These are phyloP conservation scores for Paulownia fortunei DNA, from an alignment of 257 asterid species.

Conservation along the genomic window DNA sequence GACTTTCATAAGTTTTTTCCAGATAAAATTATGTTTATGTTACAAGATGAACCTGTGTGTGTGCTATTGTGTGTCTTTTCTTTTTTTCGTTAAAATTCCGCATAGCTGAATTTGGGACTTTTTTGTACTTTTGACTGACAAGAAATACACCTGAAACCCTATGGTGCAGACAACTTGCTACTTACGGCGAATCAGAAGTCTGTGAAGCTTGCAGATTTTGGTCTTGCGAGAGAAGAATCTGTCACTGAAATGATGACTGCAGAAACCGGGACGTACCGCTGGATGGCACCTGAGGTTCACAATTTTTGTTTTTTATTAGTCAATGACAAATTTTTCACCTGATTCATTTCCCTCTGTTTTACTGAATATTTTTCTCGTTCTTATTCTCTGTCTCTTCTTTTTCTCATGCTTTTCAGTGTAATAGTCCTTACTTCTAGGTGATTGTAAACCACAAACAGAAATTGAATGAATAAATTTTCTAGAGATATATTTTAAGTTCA, in stretches of 20 bases:
- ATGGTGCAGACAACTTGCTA: conserved; percentile 89
- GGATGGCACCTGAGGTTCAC: conserved; percentile 99
- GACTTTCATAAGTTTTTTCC: too few species aligned
- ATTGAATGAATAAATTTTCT: too few species aligned
- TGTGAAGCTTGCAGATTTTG: conserved; percentile 98
- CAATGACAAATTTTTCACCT: background rate
- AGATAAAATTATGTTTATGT: background rate
- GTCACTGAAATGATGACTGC: conserved; percentile 99
- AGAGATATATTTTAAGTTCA: too few species aligned
- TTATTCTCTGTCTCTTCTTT: background rate
- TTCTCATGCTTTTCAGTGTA: background rate
- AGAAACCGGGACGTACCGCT: conserved; percentile 96
- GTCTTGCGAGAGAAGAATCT: conserved; percentile 98
- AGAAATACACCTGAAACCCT: conserved; percentile 35
- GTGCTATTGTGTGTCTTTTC: too few species aligned
- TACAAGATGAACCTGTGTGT: background rate
- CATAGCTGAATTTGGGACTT: background rate
- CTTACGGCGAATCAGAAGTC: conserved; percentile 89
- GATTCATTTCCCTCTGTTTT: conserved; percentile 1
- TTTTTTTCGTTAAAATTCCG: too few species aligned
- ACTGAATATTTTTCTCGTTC: background rate
- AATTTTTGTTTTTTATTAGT: conserved; percentile 4
- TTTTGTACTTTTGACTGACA: conserved; percentile 33
- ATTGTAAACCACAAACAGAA: background rate
- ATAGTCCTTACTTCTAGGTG: background rate